Conservation (phyloP, 2,329 filamentous ascomycete genomes). For the Cladobotryum protrusum region DNA sequence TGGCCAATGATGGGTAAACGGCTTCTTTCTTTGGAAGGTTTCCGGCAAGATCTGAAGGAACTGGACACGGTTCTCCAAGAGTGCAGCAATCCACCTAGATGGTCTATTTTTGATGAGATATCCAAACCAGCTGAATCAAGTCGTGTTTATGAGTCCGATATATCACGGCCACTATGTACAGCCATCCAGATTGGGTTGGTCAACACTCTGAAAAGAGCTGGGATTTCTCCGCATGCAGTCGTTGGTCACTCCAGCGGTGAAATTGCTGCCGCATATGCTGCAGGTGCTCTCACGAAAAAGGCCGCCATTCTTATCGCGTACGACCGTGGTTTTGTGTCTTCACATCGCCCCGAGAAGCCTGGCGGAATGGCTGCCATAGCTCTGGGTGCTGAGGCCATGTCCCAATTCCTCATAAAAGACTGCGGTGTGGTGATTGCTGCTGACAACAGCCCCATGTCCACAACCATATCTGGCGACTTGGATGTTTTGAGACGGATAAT, state of each 20-base stretch:
- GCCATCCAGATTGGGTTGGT: slow-evolving; percentile 31
- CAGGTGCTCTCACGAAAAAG: slow-evolving; percentile 10
- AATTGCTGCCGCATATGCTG: slow-evolving; percentile 24
- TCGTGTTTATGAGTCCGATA: slow-evolving; percentile 8
- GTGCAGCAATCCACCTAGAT: neutral
- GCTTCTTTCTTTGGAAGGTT: slow-evolving; percentile 10
- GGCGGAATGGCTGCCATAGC: slow-evolving; percentile 22
- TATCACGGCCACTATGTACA: slow-evolving; percentile 25
- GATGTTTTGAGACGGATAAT: slow-evolving; percentile 10
- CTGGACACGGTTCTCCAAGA: neutral
- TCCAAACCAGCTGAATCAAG: neutral
- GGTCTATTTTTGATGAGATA: slow-evolving; percentile 1
- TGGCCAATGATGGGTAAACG: slow-evolving; percentile 26
- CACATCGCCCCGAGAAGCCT: neutral
- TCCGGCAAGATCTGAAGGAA: slow-evolving; percentile 6
- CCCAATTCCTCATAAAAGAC: slow-evolving; percentile 9
- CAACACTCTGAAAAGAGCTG: slow-evolving; percentile 25
- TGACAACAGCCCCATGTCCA: slow-evolving; percentile 16
- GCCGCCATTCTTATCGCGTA: slow-evolving; percentile 16
- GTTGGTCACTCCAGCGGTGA: slow-evolving; percentile 31
- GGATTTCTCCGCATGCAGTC: slow-evolving; percentile 28
- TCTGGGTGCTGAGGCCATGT: slow-evolving; percentile 4
- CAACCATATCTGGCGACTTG: slow-evolving; percentile 18
- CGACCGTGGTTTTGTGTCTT: slow-evolving; percentile 14
- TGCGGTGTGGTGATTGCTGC: slow-evolving; percentile 15